Evolutionary conservation across 2,329 filamentous ascomycete genomes (phyloP), one percentile per base, ranked within the genome.

Genomic region (Botryotinia narcissicola): DNA sequence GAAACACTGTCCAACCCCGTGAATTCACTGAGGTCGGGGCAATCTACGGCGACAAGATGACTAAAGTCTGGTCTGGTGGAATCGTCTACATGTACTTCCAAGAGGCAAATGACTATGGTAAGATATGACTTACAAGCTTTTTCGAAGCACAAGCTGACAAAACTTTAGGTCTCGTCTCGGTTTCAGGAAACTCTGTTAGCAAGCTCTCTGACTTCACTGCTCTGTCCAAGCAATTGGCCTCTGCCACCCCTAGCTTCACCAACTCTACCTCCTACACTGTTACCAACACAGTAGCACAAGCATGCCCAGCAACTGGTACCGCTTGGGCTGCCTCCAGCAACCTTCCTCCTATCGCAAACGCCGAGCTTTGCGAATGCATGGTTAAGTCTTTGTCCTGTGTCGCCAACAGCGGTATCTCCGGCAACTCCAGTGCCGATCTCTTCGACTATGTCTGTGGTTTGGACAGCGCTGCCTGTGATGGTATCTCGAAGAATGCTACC

Each of bases 31-130:
- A 99, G 83, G 95, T 97, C 61, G 86, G 84, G 62, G 91, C 92
- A 71, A 89, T 99, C 16, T 99, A 93, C 84, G 90, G 91, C 71
- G 81, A 86, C 74, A 82, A 94, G 75, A 99, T 99, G 96, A 92
- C 90, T 42, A 83, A 84, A 16, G 93, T 97, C 80, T 96, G 96
- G 90, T 97, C 93, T 73, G 96, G 96, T 79, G 96, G 95, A 84
- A 97, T 99, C 78, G 94, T 98, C 82, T 99, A 98, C 89, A 97
- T 97, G 94, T 99, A 96, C 87, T 95, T 94, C 86, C 88, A 97
- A 86, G 95, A 97, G 83, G 85, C 82, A 74, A 98, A 98, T 86
- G 86, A 98, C 82, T 99, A 93, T 81, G 96, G 92, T 88, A 84
- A 78, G 86, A 79, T 67, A 48, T 64, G 29, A 48, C 35, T 35